Percentiles rank a stretch among this genome's conserved stretches.
phyloP scores from a whole-genome alignment of 805 yeast genomes.

The Saccharomycopsis sp. region DNA sequence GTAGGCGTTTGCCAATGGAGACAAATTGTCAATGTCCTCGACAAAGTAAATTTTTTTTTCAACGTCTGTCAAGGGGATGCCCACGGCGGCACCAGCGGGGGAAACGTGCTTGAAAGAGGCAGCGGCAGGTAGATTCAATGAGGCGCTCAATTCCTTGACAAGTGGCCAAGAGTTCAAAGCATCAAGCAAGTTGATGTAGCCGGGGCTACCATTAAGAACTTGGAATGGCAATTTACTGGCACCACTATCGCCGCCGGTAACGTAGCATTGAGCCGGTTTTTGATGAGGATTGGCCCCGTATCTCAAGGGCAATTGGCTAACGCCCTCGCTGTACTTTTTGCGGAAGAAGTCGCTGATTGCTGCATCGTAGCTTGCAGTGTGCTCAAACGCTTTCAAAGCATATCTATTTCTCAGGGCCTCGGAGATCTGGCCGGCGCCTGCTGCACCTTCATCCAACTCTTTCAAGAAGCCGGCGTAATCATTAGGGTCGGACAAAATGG shows the following conservation, averaged over 20 bases:
- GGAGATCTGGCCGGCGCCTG: conserved; percentile 64
- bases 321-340: conserved; percentile 88
- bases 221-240: conserved; percentile 89
- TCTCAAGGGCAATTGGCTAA: conserved; percentile 85
- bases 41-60: conserved; percentile 96
- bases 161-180: conserved; percentile 98
- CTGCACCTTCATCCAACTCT: conserved; percentile 49
- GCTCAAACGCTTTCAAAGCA: conserved; percentile 96
- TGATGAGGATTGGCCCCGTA: conserved; percentile 99
- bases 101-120: conserved; percentile 98
- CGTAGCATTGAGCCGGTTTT: conserved; percentile 97
- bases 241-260: conserved; percentile 71
- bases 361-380: conserved; percentile 95
- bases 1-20: conserved; percentile 95
- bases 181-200: conserved; percentile 92
- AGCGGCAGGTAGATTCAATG: conserved; percentile 94
- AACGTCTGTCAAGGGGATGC: conserved; percentile 79
- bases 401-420: conserved; percentile 66
- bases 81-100: conserved; percentile 98
- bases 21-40: conserved; percentile 84
- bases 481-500: conserved; percentile 87
- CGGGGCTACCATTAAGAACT: conserved; percentile 92
- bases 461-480: conserved; percentile 84
- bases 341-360: conserved; percentile 96
- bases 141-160: conserved; percentile 91